Evolutionary conservation across 2,329 filamentous ascomycete genomes (phyloP).

Genomic region (Claviceps lovelessii): DNA sequence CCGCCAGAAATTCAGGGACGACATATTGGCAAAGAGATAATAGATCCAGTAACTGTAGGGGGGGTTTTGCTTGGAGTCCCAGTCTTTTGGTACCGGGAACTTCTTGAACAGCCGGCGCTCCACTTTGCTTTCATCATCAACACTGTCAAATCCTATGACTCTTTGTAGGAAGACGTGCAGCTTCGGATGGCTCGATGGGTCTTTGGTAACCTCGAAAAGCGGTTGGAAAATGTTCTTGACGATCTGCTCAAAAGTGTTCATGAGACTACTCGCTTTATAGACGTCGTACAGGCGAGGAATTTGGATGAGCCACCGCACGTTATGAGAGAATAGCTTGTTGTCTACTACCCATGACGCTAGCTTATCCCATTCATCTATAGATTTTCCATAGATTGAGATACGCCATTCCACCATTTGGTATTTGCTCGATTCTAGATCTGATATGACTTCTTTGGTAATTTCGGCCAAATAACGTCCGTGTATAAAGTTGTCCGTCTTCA

Average conservation of each 20-base stretch:
- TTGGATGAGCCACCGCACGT: constrained; percentile 93
- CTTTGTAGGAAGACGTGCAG: constrained; percentile 88
- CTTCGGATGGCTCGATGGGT: constrained; percentile 77
- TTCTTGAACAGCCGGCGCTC: constrained; percentile 91
- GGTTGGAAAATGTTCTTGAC: constrained; percentile 86
- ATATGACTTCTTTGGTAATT: constrained; percentile 95
- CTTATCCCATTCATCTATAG: constrained; percentile 92
- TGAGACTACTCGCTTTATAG: constrained; percentile 76
- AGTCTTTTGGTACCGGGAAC: constrained; percentile 77
- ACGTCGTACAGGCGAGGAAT: constrained; percentile 90
- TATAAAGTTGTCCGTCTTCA: constrained; percentile 98
- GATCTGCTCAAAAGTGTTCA: constrained; percentile 82
- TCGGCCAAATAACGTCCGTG: constrained; percentile 90
- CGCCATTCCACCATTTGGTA: constrained; percentile 99
- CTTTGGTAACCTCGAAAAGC: constrained; percentile 82
- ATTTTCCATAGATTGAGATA: constrained; percentile 90
- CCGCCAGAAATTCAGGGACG: constrained; percentile 82
- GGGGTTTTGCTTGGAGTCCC: constrained; percentile 87
- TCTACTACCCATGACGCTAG: constrained; percentile 94
- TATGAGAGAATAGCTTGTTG: constrained; percentile 95
- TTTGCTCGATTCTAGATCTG: constrained; percentile 94
- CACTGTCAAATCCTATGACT: constrained; percentile 92
- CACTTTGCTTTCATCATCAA: constrained; percentile 95
- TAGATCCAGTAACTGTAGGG: constrained; percentile 99
- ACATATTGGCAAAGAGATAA: constrained; percentile 87